Percentiles rank a stretch among this genome's conserved stretches.
Evolutionary conservation across 2,329 filamentous ascomycete genomes (phyloP).

Genomic region (Arachnopeziza araneosa): DNA sequence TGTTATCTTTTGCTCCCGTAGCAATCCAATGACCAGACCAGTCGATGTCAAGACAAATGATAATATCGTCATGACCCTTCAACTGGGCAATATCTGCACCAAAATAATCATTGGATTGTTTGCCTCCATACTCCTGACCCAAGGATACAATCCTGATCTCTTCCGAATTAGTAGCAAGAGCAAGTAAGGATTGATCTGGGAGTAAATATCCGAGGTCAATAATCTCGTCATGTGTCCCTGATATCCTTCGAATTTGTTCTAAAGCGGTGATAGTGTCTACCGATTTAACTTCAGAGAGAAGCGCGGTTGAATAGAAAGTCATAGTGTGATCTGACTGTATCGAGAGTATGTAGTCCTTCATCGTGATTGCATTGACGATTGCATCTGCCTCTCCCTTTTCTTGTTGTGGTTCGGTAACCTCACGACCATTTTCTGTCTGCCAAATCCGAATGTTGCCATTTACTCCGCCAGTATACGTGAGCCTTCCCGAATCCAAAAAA

Average conservation of each 20-base stretch:
- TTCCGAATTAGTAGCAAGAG: slow-evolving; percentile 91
- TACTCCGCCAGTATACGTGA: slow-evolving; percentile 80
- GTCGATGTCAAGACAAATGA: slow-evolving; percentile 89
- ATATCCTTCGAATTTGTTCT: slow-evolving; percentile 65
- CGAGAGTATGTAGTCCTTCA: slow-evolving; percentile 65
- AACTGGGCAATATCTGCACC: slow-evolving; percentile 83
- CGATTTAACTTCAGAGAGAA: slow-evolving; percentile 34
- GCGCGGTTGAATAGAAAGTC: slow-evolving; percentile 58
- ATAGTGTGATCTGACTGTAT: slow-evolving; percentile 88
- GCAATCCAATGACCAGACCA: slow-evolving; percentile 97
- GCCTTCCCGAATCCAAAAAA: slow-evolving; percentile 64
- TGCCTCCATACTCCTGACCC: slow-evolving; percentile 26
- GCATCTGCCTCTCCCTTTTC: slow-evolving; percentile 55
- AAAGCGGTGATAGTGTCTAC: slow-evolving; percentile 33
- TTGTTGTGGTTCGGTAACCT: slow-evolving; percentile 70
- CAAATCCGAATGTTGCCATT: slow-evolving; percentile 80
- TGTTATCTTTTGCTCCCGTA: slow-evolving; percentile 95
- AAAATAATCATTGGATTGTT: slow-evolving; percentile 56
- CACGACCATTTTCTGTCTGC: slow-evolving; percentile 69
- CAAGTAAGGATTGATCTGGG: slow-evolving; percentile 73
- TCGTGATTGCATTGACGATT: slow-evolving; percentile 68
- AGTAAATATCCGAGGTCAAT: slow-evolving; percentile 89
- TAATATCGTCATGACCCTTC: slow-evolving; percentile 89
- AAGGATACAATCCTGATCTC: slow-evolving; percentile 84
- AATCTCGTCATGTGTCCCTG: slow-evolving; percentile 94